Evolutionary conservation across 2,329 filamentous ascomycete genomes (phyloP), one percentile per base, ranked within the genome.

Genomic region (Spiromastix sp.): DNA sequence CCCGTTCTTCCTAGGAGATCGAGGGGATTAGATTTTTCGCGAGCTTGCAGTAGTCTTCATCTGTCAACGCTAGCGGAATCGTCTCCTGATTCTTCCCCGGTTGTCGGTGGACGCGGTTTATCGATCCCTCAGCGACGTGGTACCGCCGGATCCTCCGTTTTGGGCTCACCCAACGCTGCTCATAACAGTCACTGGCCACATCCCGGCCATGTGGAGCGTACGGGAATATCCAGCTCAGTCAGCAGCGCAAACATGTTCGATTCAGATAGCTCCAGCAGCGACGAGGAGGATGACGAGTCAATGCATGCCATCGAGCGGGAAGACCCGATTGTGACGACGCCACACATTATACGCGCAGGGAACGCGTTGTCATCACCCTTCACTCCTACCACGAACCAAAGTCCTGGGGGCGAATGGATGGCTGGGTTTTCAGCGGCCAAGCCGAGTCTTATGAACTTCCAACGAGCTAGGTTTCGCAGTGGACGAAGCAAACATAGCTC

Each of bases 11-110:
- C 89, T 12, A 77, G 89, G 44, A 79, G 87, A 42, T 95, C 87
- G 19, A 77, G 89, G 37, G 89, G 89, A 28, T 69, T 95, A 41
- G 89, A 96, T 61, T 96, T 94, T 59, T 89, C 89, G 26, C 75
- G 89, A 47, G 87, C 87, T 8, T 91, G 85, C 42, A 95, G 89
- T 8, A 93, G 87, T 54, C 70, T 98, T 15, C 91, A 96, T 61
- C 91, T 96, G 59, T 95, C 89, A 11, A 96, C 84, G 0, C 72
- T 96, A 6, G 87, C 89, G 37, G 85, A 94, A 55, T 82, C 84
- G 1, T 91, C 84, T 4, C 86, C 87, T 3, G 86, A 93, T 56
- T 91, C 85, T 0, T 95, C 87, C 1, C 91, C 91, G 1, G 87
- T 81, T 9, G 79, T 91, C 36, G 78, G 79, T 34, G 79, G 80